Evolutionary conservation across 2,329 filamentous ascomycete genomes (phyloP).

Genomic region (Sordariomycetes sp.): DNA sequence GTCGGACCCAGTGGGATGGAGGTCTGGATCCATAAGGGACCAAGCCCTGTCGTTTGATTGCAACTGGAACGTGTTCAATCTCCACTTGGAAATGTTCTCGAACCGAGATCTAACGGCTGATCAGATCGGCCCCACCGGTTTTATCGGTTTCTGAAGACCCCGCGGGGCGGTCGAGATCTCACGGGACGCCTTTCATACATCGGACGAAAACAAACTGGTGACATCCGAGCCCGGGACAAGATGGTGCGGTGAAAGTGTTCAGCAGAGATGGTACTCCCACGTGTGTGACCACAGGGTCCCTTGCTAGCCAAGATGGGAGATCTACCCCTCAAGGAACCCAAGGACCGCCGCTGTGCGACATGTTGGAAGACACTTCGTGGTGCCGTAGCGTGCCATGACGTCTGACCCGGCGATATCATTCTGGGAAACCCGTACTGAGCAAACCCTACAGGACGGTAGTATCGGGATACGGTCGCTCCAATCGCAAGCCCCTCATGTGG

Average conservation of each 20-base stretch:
- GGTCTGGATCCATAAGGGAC: neutral
- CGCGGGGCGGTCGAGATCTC: neutral
- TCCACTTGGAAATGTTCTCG: constrained; percentile 2
- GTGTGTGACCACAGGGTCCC: neutral
- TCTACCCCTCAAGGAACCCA: neutral
- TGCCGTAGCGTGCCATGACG: neutral
- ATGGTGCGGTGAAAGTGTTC: neutral
- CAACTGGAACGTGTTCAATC: constrained; percentile 3
- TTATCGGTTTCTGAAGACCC: neutral
- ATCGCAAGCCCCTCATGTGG: neutral
- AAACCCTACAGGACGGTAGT: neutral
- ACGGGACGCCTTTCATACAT: neutral
- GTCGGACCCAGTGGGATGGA: neutral
- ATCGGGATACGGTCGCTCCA: neutral
- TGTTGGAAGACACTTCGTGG: neutral
- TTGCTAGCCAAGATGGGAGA: neutral
- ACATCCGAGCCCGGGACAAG: neutral
- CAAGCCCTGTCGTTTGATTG: constrained; percentile 4
- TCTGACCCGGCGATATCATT: neutral
- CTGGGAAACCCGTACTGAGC: neutral
- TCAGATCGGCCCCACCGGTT: constrained; percentile 3
- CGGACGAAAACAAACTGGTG: neutral
- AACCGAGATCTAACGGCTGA: constrained; percentile 1
- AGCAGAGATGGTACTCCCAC: neutral
- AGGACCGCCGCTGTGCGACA: neutral